These are phyloP conservation scores for Epithele typhae DNA, from an alignment of 768 basidiomycete species.

Conservation along the genomic window DNA sequence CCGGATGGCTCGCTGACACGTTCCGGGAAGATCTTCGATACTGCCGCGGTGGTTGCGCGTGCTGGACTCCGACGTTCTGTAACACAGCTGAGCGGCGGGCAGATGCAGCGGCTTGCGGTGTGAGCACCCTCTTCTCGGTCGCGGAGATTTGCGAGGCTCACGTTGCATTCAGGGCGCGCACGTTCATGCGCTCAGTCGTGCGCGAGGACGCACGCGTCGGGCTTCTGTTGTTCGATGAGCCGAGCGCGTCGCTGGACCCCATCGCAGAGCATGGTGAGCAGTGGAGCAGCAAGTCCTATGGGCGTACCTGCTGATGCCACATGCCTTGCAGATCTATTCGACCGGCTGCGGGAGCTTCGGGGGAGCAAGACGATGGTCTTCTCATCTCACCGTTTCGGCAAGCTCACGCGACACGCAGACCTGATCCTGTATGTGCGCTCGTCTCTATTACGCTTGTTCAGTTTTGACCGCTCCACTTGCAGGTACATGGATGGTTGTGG, in stretches of 20 bases:
- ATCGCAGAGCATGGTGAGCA: constrained; percentile 61
- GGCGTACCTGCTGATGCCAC: constrained; percentile 5
- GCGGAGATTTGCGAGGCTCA: not conserved
- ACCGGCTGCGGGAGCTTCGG: constrained; percentile 59
- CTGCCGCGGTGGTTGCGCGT: constrained; percentile 35
- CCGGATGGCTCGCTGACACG: constrained; percentile 58
- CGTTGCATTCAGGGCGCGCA: constrained; percentile 12
- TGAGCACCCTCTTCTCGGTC: not conserved
- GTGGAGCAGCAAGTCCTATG: not conserved
- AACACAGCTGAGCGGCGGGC: constrained; percentile 1
- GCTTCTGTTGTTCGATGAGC: constrained; percentile 22
- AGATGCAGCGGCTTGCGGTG: constrained; percentile 3
- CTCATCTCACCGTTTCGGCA: constrained; percentile 71
- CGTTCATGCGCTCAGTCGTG: constrained; percentile 21
- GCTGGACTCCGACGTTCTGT: constrained; percentile 37
- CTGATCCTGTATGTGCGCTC: constrained; percentile 35
- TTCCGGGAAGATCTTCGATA: constrained; percentile 55
- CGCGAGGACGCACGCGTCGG: constrained; percentile 16
- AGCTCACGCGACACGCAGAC: constrained; percentile 69
- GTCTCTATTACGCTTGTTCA: not conserved
- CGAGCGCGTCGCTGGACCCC: constrained; percentile 34
- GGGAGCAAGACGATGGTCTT: constrained; percentile 83
- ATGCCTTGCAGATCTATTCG: constrained; percentile 50
- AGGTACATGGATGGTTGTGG: constrained; percentile 68
- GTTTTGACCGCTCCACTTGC: not conserved